These are phyloP conservation scores for Stemphylium vesicarium DNA, from an alignment of 2,329 filamentous ascomycete species.

Conservation along the genomic window DNA sequence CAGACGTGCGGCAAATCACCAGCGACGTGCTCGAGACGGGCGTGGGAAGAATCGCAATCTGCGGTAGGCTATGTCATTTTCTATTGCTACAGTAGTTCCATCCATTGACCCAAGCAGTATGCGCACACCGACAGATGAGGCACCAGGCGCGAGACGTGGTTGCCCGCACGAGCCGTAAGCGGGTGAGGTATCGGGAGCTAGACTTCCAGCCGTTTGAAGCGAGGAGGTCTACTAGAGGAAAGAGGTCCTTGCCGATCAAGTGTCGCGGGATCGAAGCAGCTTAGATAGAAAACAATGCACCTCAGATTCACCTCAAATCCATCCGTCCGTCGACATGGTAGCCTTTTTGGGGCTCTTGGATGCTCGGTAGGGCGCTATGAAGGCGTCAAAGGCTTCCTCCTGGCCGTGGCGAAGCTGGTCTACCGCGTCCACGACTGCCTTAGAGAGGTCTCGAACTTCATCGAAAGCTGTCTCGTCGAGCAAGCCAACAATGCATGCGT, in stretches of 20 bases:
- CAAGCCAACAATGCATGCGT: conserved; percentile 17
- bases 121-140: conserved; percentile 10
- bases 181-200: conserved; percentile 15
- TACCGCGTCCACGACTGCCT: conserved; percentile 8
- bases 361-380: conserved; percentile 16
- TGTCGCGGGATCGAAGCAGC: conserved; percentile 7
- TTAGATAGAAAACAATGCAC: conserved; percentile 4
- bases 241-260: conserved; percentile 4
- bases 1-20: conserved; percentile 16
- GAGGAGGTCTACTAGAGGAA: conserved; percentile 1
- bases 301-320: conserved; percentile 7
- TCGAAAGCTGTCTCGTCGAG: conserved; percentile 10
- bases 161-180: conserved; percentile 8
- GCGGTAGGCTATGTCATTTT: conserved; percentile 15
- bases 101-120: conserved; percentile 16
- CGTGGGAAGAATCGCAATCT: conserved; percentile 17
- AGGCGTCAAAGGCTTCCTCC: conserved; percentile 13
- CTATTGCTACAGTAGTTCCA: not conserved
- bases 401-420: conserved; percentile 6
- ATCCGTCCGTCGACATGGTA: conserved; percentile 7
- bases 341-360: conserved; percentile 1
- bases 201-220: conserved; percentile 17
- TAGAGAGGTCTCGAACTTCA: conserved; percentile 11
- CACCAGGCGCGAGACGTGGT: conserved; percentile 5
- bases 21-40: conserved; percentile 9